These are phyloP conservation scores for Thozetella sp. DNA, from an alignment of 495 filamentous ascomycete genomes.

Conservation along the genomic window DNA sequence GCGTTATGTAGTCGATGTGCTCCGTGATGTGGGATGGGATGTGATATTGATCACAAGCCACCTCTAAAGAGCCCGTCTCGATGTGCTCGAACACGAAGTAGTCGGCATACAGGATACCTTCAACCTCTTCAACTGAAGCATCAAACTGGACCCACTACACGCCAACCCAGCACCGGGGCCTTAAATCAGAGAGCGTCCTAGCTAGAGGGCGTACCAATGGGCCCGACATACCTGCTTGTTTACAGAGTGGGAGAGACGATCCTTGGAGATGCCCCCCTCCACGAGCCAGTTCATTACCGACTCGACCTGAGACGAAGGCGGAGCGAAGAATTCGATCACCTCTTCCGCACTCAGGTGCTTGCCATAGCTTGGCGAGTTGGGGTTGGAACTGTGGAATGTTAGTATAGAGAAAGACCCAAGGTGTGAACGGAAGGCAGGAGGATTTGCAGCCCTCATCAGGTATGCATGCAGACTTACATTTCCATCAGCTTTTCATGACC, in stretches of 20 bases:
- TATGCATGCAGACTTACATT: conserved; percentile 5
- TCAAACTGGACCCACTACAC: conserved; percentile 48
- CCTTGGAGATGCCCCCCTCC: conserved; percentile 44
- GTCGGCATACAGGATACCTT: conserved; percentile 51
- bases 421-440: conserved; percentile 31
- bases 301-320: conserved; percentile 37
- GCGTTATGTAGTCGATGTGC: conserved; percentile 59
- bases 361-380: conserved; percentile 53
- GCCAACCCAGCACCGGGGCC: not conserved
- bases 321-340: conserved; percentile 51
- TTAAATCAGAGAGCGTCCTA: not conserved
- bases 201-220: conserved; percentile 4
- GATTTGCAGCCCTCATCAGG: conserved; percentile 75
- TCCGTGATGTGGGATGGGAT: conserved; percentile 46
- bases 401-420: too few species aligned
- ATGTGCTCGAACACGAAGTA: conserved; percentile 54
- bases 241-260: conserved; percentile 9
- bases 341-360: conserved; percentile 48
- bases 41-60: conserved; percentile 38
- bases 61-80: conserved; percentile 8
- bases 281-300: conserved; percentile 48
- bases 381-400: conserved; percentile 73
- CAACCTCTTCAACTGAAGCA: conserved; percentile 49
- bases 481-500: conserved; percentile 20
- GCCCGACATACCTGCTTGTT: conserved; percentile 14